Evolutionary conservation across 1,284 basidiomycete genomes (phyloP).

Genomic region (Rhodotorula sp.): DNA sequence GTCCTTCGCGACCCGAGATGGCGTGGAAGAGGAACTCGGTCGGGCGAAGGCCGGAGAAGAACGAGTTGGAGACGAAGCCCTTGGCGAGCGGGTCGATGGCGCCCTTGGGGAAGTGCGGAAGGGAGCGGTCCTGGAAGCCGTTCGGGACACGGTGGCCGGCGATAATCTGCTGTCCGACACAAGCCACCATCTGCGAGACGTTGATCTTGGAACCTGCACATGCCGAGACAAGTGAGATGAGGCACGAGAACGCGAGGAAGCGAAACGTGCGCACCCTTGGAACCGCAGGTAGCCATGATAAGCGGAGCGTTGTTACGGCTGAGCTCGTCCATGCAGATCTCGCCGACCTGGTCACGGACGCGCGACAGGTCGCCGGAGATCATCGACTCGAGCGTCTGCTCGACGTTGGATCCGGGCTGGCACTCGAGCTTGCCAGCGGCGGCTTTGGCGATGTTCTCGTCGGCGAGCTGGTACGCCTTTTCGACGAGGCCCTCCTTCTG

Average conservation of each 20-base stretch:
- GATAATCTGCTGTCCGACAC: constrained; percentile 99
- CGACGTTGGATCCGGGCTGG: constrained; percentile 93
- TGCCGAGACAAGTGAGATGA: not conserved
- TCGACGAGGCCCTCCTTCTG: constrained; percentile 88
- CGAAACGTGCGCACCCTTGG: constrained; percentile 71
- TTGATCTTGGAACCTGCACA: constrained; percentile 93
- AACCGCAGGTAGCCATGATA: constrained; percentile 99
- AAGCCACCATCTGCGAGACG: constrained; percentile 99
- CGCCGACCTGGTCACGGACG: constrained; percentile 93
- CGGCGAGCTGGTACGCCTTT: constrained; percentile 83
- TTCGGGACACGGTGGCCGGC: constrained; percentile 96
- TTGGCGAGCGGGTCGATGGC: constrained; percentile 96
- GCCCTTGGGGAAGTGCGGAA: constrained; percentile 98
- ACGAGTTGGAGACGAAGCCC: constrained; percentile 94
- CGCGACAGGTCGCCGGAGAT: constrained; percentile 92
- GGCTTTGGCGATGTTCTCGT: constrained; percentile 81
- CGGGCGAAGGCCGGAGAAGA: constrained; percentile 90
- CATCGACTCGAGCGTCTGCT: constrained; percentile 92
- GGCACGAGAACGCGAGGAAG: not conserved
- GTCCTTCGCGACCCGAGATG: constrained; percentile 96
- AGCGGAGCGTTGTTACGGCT: constrained; percentile 94
- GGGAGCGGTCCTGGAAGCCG: constrained; percentile 97
- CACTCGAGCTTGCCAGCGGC: constrained; percentile 93
- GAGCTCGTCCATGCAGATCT: constrained; percentile 97
- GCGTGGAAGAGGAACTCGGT: constrained; percentile 99